Percentiles rank a stretch among this genome's conserved stretches.
Conservation (phyloP, 228 moss, liverwort and hornwort species). For the Sphagnum fallax region DNA sequence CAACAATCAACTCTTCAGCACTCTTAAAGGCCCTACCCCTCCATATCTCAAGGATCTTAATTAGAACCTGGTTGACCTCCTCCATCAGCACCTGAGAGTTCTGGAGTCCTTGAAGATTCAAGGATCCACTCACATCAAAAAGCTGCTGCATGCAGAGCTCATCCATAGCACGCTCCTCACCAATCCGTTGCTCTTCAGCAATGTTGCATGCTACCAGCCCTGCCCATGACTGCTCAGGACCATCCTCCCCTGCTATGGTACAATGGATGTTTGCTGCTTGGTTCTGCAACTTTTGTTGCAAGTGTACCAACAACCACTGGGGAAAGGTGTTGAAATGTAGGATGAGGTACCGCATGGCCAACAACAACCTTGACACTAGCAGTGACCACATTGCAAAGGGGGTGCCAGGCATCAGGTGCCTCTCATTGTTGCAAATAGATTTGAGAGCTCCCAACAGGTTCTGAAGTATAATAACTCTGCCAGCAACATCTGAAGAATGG, state of each 20-base stretch:
- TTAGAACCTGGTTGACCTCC: conserved; percentile 66
- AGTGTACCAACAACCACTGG: conserved; percentile 86
- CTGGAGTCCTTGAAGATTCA: conserved; percentile 44
- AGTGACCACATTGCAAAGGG: conserved; percentile 86
- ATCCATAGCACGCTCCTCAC: conserved; percentile 64
- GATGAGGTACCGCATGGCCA: conserved; percentile 76
- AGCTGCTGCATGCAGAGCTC: conserved; percentile 84
- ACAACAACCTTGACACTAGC: conserved; percentile 83
- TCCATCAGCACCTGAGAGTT: conserved; percentile 49
- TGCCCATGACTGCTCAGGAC: conserved; percentile 76
- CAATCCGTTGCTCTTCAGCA: conserved; percentile 50
- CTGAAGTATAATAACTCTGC: conserved; percentile 59
- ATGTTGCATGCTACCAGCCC: conserved; percentile 66
- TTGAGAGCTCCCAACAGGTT: conserved; percentile 76
- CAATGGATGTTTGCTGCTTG: conserved; percentile 42
- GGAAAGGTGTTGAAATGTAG: conserved; percentile 85
- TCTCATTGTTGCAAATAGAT: conserved; percentile 65
- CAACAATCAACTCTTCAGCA: conserved; percentile 81
- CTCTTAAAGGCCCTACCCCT: conserved; percentile 74
- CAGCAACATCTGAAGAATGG: conserved; percentile 75
- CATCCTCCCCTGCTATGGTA: conserved; percentile 48
- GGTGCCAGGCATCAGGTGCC: conserved; percentile 57
- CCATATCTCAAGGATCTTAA: conserved; percentile 77
- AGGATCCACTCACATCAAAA: conserved; percentile 68
- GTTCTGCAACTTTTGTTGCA: conserved; percentile 57